Base-by-base conservation (phyloP, 257 asterid genomes). In the Primulina eburnea region DNA sequence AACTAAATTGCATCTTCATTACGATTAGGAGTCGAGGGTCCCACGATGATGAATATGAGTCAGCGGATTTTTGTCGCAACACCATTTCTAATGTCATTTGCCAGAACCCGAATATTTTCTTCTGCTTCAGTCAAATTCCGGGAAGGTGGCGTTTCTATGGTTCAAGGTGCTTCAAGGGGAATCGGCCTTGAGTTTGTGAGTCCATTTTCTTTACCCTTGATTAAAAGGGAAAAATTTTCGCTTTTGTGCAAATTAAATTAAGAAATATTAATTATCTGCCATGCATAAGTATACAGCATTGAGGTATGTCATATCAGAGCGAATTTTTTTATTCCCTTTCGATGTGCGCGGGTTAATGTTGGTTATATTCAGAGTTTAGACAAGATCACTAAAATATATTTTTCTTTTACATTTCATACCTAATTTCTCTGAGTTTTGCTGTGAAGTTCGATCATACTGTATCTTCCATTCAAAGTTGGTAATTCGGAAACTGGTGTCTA, bases 81-180 rank as follows among this genome's bases (percentile, higher is more conserved):
- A 55, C 79, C 82, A 68, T 76, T 74, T 62, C 70, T 61, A 33
- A 74, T 75, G 68, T 73, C 73, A 21, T 10, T 72, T 47, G 5
- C 80, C 40, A 73, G 77, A 55, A 69, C 64, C 53, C 75, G 84
- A 50, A 38, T 71, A 72, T 78, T 82, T 57, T 79, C 90, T 28
- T 72, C 88, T 58, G 76, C 53, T 2, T 43, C 77, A 26, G 52
- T 67, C 73, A 78, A 66, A 47, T 70, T 33, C 40, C 82, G 79
- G 69, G 86, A 89, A 71, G 92, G 86, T 75, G 88, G 86, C 43
- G 87, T 94, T 73, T 91, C 99, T 32, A 77, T 94, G 95, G 87
- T 94, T 74, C 99, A 90, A 88, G 99, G 99, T 74, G 99, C 96
- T 64, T 90, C 99, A 77, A 89, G 99, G 72, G 97, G 97, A 80